Evolutionary conservation across 768 basidiomycete species (phyloP).

Genomic region (Candolleomyces eurysporus): DNA sequence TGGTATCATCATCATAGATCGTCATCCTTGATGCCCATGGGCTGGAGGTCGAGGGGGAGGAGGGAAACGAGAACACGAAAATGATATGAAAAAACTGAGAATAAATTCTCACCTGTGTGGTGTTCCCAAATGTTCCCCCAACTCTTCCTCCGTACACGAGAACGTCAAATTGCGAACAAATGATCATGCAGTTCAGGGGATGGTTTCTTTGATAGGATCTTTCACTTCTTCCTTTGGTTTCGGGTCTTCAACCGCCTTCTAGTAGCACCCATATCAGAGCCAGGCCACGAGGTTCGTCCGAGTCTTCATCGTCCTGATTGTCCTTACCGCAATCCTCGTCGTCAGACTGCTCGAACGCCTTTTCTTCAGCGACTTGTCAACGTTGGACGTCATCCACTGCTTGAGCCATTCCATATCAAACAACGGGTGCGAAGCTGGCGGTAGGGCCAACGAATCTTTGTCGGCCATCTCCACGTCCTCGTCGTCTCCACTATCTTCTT

Average conservation of each 20-base stretch:
- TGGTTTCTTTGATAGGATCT: conserved; percentile 47
- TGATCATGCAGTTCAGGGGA: conserved; percentile 73
- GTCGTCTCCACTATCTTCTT: background rate
- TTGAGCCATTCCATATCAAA: conserved; percentile 80
- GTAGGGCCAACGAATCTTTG: conserved; percentile 17
- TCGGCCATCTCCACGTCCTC: conserved; percentile 9
- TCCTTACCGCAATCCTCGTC: conserved; percentile 40
- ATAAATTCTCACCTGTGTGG: conserved; percentile 65
- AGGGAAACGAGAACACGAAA: background rate
- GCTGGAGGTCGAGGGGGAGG: no score
- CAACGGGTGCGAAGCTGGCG: conserved; percentile 31
- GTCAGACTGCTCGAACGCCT: conserved; percentile 61
- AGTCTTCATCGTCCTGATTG: conserved; percentile 1
- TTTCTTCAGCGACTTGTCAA: conserved; percentile 36
- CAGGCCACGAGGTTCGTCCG: conserved; percentile 7
- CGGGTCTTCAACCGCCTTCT: background rate
- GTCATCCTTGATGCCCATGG: background rate
- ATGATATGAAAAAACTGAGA: conserved; percentile 5
- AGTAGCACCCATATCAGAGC: background rate
- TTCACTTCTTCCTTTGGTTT: conserved; percentile 20
- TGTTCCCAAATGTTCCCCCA: conserved; percentile 61
- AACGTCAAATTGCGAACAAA: conserved; percentile 97
- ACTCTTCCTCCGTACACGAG: conserved; percentile 70
- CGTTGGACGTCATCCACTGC: conserved; percentile 52
- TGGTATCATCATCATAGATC: conserved; percentile 46